Conservation (phyloP, 2,329 filamentous ascomycete species). For the Ceratocystis harringtonii region DNA sequence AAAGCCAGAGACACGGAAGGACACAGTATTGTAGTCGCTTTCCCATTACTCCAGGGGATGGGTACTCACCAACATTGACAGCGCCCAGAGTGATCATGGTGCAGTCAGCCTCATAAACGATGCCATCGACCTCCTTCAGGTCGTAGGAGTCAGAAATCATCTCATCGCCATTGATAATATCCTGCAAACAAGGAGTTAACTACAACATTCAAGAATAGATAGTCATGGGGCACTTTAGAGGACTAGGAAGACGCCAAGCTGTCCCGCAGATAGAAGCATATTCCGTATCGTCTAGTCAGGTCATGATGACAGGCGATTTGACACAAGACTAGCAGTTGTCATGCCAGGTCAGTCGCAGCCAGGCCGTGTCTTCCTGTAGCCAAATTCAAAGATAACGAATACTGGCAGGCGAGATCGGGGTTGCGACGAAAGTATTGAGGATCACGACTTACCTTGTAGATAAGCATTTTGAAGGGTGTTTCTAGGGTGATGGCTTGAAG, state of each 20-base stretch:
- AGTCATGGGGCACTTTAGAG: background rate
- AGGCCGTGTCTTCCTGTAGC: too few species aligned
- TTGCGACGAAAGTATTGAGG: background rate
- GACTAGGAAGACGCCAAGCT: background rate
- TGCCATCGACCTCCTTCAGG: slow-evolving; percentile 61
- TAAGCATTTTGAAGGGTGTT: slow-evolving; percentile 49
- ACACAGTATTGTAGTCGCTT: background rate
- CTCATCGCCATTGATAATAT: slow-evolving; percentile 81
- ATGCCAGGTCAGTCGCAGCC: background rate
- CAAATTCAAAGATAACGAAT: background rate
- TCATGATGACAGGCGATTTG: too few species aligned
- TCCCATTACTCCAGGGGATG: background rate
- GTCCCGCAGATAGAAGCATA: too few species aligned
- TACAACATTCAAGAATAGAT: background rate
- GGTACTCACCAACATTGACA: slow-evolving; percentile 53
- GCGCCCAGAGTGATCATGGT: slow-evolving; percentile 69
- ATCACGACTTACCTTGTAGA: slow-evolving; percentile 45
- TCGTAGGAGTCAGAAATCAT: slow-evolving; percentile 91
- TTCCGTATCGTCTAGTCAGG: too few species aligned
- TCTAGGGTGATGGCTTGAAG: slow-evolving; percentile 6
- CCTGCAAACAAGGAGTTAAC: slow-evolving; percentile 37
- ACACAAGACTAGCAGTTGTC: too few species aligned
- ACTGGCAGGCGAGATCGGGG: background rate
- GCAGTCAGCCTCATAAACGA: slow-evolving; percentile 85
- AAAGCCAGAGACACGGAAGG: background rate